Evolutionary conservation across 2,329 filamentous ascomycete genomes (phyloP), one percentile per base, ranked within the genome.

Genomic region (Calonectria pseudoturangicola): DNA sequence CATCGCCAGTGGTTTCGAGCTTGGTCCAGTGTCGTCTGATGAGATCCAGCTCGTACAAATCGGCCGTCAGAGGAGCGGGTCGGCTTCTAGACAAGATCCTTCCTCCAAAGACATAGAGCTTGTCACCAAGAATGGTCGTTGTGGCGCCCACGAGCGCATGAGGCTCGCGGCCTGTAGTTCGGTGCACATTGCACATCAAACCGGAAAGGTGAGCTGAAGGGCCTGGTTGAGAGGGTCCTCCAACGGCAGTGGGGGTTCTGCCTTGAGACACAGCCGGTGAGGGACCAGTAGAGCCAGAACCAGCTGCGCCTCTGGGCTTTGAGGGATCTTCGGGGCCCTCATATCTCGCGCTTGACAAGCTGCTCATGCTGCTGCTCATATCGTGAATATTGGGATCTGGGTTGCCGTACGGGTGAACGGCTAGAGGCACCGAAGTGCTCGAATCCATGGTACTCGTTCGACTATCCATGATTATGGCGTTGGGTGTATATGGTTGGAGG

Each of bases 31-130:
- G 95, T 71, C 97, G 91, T 67, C 93, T 91, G 74, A 98, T 94
- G 56, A 99, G 89, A 83, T 99, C 96, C 69, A 99, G 87, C 83
- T 98, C 96, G 84, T 98, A 98, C 72, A 99, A 87, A 80, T 98
- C 95, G 7, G 95, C 93, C 0, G 96, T 98, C 73, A 99, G 87
- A 64, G 95, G 93, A 7, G 90, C 88, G 10, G 96, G 95, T 68
- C 94, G 92, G 75, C 92, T 96, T 76, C 95, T 89, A 16, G 97
- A 98, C 65, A 98, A 86, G 77, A 97, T 92, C 66, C 96, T 91
- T 9, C 97, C 97, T 58, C 97, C 97, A 86, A 98, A 99, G 4
- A 98, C 96, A 83, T 98, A 99, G 27, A 99, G 89, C 83, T 97
- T 98, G 84, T 99, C 97, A 33, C 96, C 97, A 1, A 99, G 85